Percentiles rank a stretch among this genome's conserved stretches.
These are phyloP conservation scores for Phytophthora sojae DNA, from an alignment of 352 stramenopile species.

Conservation along the genomic window DNA sequence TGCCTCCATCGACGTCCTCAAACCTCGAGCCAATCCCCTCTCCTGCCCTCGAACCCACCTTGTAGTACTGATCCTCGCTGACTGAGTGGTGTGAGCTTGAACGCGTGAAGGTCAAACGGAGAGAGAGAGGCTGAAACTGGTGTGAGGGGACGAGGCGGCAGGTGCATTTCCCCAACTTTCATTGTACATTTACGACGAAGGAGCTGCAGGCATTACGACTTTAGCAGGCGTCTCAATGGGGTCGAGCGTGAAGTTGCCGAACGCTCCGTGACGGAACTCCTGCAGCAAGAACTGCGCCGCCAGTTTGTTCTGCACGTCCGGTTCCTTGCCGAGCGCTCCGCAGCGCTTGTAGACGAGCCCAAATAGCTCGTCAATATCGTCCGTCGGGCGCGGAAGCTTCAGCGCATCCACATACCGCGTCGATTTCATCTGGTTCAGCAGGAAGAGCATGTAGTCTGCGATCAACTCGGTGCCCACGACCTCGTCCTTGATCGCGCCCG, in stretches of 20 bases:
- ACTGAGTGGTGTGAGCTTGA: constrained; percentile 3
- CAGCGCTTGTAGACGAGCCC: constrained; percentile 67
- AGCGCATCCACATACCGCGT: constrained; percentile 85
- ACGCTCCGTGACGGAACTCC: constrained; percentile 79
- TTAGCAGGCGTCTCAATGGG: constrained; percentile 35
- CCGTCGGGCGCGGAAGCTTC: constrained; percentile 67
- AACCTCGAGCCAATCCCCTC: constrained; percentile 4
- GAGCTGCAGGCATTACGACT: constrained; percentile 17
- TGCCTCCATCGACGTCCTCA: constrained; percentile 25
- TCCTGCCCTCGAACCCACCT: neutral
- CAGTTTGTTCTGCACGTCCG: constrained; percentile 69
- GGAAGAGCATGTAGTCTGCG: constrained; percentile 91
- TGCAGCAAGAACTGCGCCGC: constrained; percentile 77
- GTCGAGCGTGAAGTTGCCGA: constrained; percentile 89
- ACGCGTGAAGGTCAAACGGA: constrained; percentile 12
- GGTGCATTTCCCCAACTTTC: neutral
- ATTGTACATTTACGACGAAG: constrained; percentile 28
- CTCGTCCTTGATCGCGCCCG: constrained; percentile 89
- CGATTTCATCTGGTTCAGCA: constrained; percentile 82
- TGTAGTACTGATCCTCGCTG: constrained; percentile 17
- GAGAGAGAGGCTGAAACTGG: too few species aligned
- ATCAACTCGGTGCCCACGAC: constrained; percentile 88
- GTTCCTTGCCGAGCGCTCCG: constrained; percentile 81
- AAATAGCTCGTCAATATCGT: constrained; percentile 80
- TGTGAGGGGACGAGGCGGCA: constrained; percentile 9